Evolutionary conservation across 345 rosid species (phyloP).

Genomic region (Lepidium aucheri): DNA sequence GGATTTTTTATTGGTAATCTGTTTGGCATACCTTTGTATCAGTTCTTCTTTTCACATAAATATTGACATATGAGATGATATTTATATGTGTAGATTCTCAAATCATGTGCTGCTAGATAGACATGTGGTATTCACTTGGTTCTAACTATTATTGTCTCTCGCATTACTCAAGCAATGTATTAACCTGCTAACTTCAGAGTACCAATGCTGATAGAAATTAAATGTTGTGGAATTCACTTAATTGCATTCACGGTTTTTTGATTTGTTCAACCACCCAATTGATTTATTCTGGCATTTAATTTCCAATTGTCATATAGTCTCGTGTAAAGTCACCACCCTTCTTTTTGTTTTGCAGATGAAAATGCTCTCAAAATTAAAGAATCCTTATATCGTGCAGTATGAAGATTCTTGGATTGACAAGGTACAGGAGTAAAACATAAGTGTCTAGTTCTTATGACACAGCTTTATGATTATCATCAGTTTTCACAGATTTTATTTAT

Average conservation of each 20-base stretch:
- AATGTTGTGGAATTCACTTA: neutral
- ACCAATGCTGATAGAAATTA: neutral
- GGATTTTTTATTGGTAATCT: neutral
- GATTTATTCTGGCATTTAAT: neutral
- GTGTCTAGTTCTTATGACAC: neutral
- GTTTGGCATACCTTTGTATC: neutral
- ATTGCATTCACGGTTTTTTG: neutral
- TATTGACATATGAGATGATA: neutral
- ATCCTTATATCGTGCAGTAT: constrained; percentile 65
- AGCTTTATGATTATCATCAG: neutral
- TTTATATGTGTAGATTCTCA: neutral
- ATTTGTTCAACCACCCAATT: neutral
- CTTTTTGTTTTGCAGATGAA: constrained; percentile 56
- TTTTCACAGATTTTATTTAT: constrained; percentile 2
- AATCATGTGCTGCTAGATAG: neutral
- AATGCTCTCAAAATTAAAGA: constrained; percentile 59
- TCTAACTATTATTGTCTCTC: neutral
- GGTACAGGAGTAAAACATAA: constrained; percentile 33
- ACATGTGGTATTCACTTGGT: neutral
- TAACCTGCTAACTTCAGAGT: neutral
- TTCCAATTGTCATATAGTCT: no score
- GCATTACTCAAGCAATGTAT: neutral
- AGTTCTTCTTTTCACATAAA: neutral
- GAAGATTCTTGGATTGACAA: constrained; percentile 96
- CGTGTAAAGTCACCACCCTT: no score